These are phyloP conservation scores for Floccularia luteovirens DNA, from an alignment of 768 basidiomycete species.

Conservation along the genomic window DNA sequence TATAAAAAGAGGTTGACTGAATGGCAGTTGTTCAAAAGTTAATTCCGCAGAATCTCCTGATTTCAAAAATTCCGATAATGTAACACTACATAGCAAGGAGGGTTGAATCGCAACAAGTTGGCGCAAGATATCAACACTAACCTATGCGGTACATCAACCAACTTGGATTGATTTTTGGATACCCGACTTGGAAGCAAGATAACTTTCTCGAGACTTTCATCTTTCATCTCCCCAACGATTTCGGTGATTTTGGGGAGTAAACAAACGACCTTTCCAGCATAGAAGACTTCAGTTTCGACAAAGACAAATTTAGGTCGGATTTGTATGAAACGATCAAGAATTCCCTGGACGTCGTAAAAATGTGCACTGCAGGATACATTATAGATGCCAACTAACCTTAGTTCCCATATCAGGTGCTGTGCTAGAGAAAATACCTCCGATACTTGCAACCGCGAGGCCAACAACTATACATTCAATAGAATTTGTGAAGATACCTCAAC, in stretches of 20 bases:
- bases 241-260: conserved; percentile 46
- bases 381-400: conserved; percentile 27
- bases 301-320: conserved; percentile 67
- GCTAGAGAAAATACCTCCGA: conserved; percentile 63
- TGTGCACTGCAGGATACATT: no score
- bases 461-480: conserved; percentile 48
- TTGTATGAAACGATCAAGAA: conserved; percentile 60
- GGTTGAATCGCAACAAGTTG: background rate
- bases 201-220: conserved; percentile 39
- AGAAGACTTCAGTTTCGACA: conserved; percentile 56
- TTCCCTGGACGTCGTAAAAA: no score
- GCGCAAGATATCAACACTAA: conserved; percentile 13
- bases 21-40: conserved; percentile 65
- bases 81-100: conserved; percentile 18
- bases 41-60: conserved; percentile 40
- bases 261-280: conserved; percentile 52
- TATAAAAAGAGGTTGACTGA: conserved; percentile 75
- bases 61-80: conserved; percentile 44
- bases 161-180: conserved; percentile 31
- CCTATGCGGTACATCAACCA: conserved; percentile 25
- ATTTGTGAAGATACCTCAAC: conserved; percentile 66
- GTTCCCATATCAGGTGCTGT: conserved; percentile 73
- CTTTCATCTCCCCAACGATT: conserved; percentile 41
- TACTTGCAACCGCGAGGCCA: conserved; percentile 55
- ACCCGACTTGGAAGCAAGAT: conserved; percentile 54